These are phyloP conservation scores for Fraxinus velutina DNA, from an alignment of 305 asterid genomes.

Conservation along the genomic window DNA sequence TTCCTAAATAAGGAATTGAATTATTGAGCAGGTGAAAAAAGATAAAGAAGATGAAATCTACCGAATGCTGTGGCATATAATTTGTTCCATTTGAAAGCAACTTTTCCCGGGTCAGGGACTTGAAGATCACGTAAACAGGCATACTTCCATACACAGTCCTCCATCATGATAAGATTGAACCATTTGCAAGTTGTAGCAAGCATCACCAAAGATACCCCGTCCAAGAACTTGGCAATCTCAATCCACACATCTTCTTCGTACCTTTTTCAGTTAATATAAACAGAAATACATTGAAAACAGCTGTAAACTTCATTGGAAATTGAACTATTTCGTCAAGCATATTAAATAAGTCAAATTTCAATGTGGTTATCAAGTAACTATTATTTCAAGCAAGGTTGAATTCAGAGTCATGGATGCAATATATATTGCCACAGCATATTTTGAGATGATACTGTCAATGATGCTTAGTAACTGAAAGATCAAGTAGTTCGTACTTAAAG, in stretches of 20 bases:
- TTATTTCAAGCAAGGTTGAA: neutral
- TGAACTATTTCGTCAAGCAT: slow-evolving; percentile 1
- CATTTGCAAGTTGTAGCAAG: slow-evolving; percentile 74
- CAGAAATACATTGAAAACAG: slow-evolving; percentile 10
- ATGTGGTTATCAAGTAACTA: neutral
- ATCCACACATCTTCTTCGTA: slow-evolving; percentile 90
- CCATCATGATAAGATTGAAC: slow-evolving; percentile 67
- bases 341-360: neutral
- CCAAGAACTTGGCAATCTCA: slow-evolving; percentile 85
- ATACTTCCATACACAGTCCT: slow-evolving; percentile 72
- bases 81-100: slow-evolving; percentile 64
- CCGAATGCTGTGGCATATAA: slow-evolving; percentile 81
- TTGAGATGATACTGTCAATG: neutral
- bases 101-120: slow-evolving; percentile 72
- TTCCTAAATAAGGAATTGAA: slow-evolving; percentile 6
- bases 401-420: neutral
- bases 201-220: slow-evolving; percentile 83
- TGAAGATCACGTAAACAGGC: slow-evolving; percentile 93
- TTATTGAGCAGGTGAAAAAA: neutral
- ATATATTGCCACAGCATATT: neutral
- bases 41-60: slow-evolving; percentile 32
- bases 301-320: neutral
- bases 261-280: slow-evolving; percentile 36
- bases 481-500: neutral
- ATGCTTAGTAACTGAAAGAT: neutral